These are phyloP conservation scores for Plenodomus tracheiphilus DNA, from an alignment of 2,329 filamentous ascomycete species.

Conservation along the genomic window DNA sequence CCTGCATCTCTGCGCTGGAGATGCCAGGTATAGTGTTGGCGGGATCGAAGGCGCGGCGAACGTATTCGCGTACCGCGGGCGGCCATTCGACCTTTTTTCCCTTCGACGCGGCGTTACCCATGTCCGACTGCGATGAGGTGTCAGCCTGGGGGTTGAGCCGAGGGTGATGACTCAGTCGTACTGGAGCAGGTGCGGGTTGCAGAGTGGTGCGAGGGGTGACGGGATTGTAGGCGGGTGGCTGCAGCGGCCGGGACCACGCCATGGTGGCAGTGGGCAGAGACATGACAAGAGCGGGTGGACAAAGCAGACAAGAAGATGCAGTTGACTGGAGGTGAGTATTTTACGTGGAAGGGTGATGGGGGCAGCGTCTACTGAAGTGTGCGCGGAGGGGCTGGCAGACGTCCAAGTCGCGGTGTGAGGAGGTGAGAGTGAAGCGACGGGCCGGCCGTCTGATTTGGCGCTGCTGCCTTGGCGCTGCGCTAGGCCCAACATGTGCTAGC, in stretches of 20 bases:
- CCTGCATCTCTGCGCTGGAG: conserved; percentile 70
- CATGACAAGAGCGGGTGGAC: conserved; percentile 20
- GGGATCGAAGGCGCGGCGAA: conserved; percentile 82
- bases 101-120: conserved; percentile 36
- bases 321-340: conserved; percentile 19
- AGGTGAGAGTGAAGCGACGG: conserved; percentile 25
- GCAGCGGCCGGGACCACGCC: conserved; percentile 32
- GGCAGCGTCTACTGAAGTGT: neutral
- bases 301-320: conserved; percentile 6
- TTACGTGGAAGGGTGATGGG: conserved; percentile 4
- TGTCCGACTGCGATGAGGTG: conserved; percentile 17
- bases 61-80: conserved; percentile 80
- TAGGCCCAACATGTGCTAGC: conserved; percentile 11
- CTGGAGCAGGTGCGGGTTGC: conserved; percentile 20
- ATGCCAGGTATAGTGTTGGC: conserved; percentile 59
- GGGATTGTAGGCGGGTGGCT: conserved; percentile 49
- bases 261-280: conserved; percentile 32
- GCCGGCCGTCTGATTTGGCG: conserved; percentile 14
- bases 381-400: conserved; percentile 5
- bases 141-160: conserved; percentile 13
- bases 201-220: conserved; percentile 50
- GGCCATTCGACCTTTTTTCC: conserved; percentile 75
- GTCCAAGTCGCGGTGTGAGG: conserved; percentile 17
- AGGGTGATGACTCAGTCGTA: conserved; percentile 14
- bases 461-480: conserved; percentile 2